phyloP scores from a whole-genome alignment of 176 grass and related monocot genomes.

The Leersia perrieri region DNA sequence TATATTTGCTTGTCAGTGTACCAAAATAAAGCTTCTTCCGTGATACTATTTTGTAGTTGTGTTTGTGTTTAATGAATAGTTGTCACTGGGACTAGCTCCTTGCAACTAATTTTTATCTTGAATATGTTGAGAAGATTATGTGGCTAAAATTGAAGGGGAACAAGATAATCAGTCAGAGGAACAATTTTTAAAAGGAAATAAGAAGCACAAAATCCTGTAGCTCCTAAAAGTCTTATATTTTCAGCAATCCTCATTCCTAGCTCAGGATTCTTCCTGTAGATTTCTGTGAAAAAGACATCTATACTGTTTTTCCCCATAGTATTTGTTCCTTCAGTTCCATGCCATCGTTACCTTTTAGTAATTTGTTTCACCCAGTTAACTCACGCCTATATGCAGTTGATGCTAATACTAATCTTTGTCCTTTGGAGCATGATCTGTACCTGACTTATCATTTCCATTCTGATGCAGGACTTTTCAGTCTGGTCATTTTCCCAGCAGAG shows the following conservation, averaged over 20 bases:
- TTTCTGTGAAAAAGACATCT: background rate
- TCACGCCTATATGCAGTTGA: background rate
- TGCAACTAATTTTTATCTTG: background rate
- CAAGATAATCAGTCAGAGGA: background rate
- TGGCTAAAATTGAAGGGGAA: background rate
- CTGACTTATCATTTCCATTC: background rate
- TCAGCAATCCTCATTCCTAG: background rate
- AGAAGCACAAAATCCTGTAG: background rate
- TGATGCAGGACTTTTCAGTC: slow-evolving; percentile 14
- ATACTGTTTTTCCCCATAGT: background rate
- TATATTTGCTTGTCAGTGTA: background rate
- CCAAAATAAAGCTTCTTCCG: background rate
- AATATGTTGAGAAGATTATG: background rate
- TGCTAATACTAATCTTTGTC: background rate
- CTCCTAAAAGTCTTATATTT: background rate
- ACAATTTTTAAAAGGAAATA: background rate
- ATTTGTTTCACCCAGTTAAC: background rate
- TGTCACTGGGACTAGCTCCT: background rate
- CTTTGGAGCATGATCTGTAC: background rate
- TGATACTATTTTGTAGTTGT: background rate
- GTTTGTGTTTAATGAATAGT: background rate
- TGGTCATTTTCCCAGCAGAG: slow-evolving; percentile 21
- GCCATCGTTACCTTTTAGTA: background rate
- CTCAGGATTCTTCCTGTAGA: background rate
- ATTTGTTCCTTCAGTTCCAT: background rate